phyloP scores from a whole-genome alignment of 768 basidiomycete species.

The Mycena capillaripes region DNA sequence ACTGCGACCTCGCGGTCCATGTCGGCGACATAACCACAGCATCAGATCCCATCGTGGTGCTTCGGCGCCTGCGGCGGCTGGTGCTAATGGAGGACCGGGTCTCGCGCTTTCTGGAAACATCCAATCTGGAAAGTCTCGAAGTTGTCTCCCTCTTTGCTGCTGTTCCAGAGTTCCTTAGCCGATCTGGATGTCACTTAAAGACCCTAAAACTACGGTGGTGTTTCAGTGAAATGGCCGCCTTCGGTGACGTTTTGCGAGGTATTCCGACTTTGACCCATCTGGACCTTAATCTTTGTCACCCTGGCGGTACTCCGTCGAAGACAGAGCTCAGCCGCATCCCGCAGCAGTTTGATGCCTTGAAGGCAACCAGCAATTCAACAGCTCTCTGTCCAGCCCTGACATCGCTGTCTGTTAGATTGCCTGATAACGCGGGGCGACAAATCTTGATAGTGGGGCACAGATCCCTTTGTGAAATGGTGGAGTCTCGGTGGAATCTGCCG shows the following conservation, averaged over 20 bases:
- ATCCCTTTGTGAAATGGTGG: constrained; percentile 7
- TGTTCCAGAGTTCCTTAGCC: background rate
- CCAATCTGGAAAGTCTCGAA: background rate
- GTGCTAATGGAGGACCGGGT: background rate
- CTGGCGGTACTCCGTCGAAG: background rate
- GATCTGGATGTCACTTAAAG: background rate
- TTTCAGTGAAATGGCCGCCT: background rate
- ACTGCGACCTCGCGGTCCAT: background rate
- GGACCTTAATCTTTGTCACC: background rate
- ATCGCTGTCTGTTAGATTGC: background rate
- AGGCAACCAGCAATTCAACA: background rate
- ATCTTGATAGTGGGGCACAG: background rate
- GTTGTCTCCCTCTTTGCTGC: background rate
- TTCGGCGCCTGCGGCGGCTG: background rate
- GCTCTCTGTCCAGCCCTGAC: background rate
- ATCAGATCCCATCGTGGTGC: background rate
- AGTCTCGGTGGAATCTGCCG: constrained; percentile 14
- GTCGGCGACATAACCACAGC: background rate
- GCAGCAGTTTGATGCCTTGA: background rate
- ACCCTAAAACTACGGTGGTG: background rate
- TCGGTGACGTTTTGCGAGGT: background rate
- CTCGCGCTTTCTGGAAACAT: background rate
- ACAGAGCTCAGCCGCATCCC: background rate
- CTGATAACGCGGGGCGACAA: background rate
- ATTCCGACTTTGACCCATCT: background rate